Evolutionary conservation across 208 protist species (phyloP).

Genomic region (Trichomonas tenax): DNA sequence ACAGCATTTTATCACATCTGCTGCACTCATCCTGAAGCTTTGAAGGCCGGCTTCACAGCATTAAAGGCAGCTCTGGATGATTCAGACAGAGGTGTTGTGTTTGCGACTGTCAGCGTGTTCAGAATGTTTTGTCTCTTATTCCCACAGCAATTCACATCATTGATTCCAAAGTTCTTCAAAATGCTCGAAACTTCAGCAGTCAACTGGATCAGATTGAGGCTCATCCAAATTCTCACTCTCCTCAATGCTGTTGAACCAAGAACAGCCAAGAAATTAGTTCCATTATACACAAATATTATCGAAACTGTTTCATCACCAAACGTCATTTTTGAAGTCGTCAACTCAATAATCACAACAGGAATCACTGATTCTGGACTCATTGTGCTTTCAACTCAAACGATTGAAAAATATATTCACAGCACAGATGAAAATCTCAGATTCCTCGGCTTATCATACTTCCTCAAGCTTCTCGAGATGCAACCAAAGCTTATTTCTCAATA

Average conservation of each 20-base stretch:
- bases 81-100: background rate
- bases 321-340: background rate
- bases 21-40: background rate
- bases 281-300: background rate
- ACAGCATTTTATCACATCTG: background rate
- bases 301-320: background rate
- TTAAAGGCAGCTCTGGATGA: background rate
- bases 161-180: slow-evolving; percentile 14
- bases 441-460: background rate
- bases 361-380: background rate
- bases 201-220: background rate
- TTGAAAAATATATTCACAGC: background rate
- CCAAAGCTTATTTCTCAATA: background rate
- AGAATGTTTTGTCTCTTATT: background rate
- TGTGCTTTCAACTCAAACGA: background rate
- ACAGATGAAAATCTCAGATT: background rate
- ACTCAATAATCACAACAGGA: background rate
- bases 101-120: background rate
- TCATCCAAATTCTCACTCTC: background rate
- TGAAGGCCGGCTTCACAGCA: background rate
- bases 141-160: background rate
- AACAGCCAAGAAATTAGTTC: slow-evolving; percentile 2
- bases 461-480: background rate
- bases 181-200: background rate
- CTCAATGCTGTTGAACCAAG: background rate